phyloP scores from a whole-genome alignment of 306 rosid species.

The Casuarina cunninghamiana region DNA sequence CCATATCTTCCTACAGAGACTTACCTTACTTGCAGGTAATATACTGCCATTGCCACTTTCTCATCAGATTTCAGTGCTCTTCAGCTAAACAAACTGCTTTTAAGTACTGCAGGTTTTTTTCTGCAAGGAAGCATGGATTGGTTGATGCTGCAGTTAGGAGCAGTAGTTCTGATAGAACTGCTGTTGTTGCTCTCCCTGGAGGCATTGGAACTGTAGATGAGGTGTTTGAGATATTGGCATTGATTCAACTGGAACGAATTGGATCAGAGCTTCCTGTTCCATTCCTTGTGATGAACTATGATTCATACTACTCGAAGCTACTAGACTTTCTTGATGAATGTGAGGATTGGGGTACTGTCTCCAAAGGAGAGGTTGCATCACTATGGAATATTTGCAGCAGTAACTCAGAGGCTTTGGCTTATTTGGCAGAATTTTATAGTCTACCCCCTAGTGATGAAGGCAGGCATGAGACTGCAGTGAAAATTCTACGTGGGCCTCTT shows the following conservation, averaged over 20 bases:
- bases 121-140: slow-evolving; percentile 95
- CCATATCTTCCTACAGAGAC: slow-evolving; percentile 72
- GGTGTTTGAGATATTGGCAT: slow-evolving; percentile 71
- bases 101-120: slow-evolving; percentile 68
- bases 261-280: slow-evolving; percentile 83
- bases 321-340: slow-evolving; percentile 69
- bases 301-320: slow-evolving; percentile 71
- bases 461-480: slow-evolving; percentile 28
- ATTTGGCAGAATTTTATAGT: slow-evolving; percentile 66
- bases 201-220: slow-evolving; percentile 95
- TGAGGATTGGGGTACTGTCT: slow-evolving; percentile 72
- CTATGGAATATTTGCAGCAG: slow-evolving; percentile 77
- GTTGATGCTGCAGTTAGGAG: slow-evolving; percentile 86
- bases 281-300: slow-evolving; percentile 81
- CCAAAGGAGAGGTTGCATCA: slow-evolving; percentile 74
- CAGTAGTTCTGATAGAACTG: slow-evolving; percentile 60
- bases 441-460: slow-evolving; percentile 34
- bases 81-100: slow-evolving; percentile 19
- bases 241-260: slow-evolving; percentile 78
- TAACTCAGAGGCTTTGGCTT: slow-evolving; percentile 74
- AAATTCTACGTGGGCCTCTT: slow-evolving; percentile 16
- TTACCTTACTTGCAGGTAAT: slow-evolving; percentile 84
- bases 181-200: slow-evolving; percentile 83
- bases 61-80: slow-evolving; percentile 4
- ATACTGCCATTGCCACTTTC: slow-evolving; percentile 6